phyloP scores from a whole-genome alignment of 2,329 filamentous ascomycete species.

The Ophiocordyceps sinensis region DNA sequence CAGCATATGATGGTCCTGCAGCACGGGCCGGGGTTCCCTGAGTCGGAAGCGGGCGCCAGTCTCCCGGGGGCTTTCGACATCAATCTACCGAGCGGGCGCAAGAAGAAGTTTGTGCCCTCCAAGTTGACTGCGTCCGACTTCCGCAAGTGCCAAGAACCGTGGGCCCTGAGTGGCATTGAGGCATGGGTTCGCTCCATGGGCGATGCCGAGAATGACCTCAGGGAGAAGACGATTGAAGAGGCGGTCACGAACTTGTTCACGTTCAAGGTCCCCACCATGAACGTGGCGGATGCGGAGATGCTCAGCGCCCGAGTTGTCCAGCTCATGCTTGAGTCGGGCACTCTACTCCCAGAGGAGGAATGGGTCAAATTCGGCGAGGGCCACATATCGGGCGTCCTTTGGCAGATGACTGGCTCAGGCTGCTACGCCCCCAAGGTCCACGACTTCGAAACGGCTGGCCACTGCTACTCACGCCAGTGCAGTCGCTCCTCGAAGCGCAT shows the following conservation, averaged over 20 bases:
- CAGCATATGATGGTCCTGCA: slow-evolving; percentile 34
- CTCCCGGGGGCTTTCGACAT: slow-evolving; percentile 60
- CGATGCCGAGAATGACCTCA: slow-evolving; percentile 80
- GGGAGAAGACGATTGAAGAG: slow-evolving; percentile 71
- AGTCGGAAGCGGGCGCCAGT: slow-evolving; percentile 40
- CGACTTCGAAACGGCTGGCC: slow-evolving; percentile 49
- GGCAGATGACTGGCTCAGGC: slow-evolving; percentile 79
- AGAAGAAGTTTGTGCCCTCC: slow-evolving; percentile 70
- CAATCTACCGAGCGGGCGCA: slow-evolving; percentile 62
- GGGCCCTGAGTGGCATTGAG: slow-evolving; percentile 82
- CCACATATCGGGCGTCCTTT: slow-evolving; percentile 75
- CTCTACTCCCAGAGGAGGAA: slow-evolving; percentile 79
- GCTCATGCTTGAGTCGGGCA: slow-evolving; percentile 65
- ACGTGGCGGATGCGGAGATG: slow-evolving; percentile 88
- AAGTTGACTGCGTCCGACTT: slow-evolving; percentile 75
- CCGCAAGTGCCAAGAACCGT: slow-evolving; percentile 73
- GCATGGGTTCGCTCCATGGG: slow-evolving; percentile 79
- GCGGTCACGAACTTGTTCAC: slow-evolving; percentile 82
- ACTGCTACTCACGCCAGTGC: slow-evolving; percentile 91
- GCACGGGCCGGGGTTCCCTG: slow-evolving; percentile 36
- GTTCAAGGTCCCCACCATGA: slow-evolving; percentile 94
- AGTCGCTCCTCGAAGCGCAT: slow-evolving; percentile 91
- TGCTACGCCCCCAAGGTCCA: slow-evolving; percentile 85
- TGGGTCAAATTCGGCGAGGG: slow-evolving; percentile 88
- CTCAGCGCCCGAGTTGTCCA: slow-evolving; percentile 64